Base-by-base conservation (phyloP, 768 basidiomycete species). In the Tylopilus felleus region DNA sequence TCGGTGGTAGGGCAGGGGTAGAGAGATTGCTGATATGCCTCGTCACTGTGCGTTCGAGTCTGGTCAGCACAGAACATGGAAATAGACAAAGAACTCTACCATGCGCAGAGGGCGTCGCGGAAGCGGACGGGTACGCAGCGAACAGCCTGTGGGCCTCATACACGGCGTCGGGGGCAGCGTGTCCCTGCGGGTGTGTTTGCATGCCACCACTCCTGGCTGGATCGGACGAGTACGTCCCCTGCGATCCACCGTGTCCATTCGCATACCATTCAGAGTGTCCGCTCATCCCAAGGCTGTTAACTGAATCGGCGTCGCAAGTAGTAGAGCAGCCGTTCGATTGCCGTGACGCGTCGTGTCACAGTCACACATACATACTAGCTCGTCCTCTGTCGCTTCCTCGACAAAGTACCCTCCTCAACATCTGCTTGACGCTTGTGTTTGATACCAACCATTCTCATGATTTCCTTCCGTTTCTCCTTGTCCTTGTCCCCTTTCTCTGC, bases 101-200 rank as follows among this genome's bases (percentile, higher is more conserved):
- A 64, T 91, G 89, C 35, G 82, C 76, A 8, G 87, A 80, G n/a
- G 88, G 88, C 5, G 84, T 87, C 25, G 85, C 84, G 55, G 88
- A 90, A 36, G 85, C 85, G 62, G 85, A 77, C 36, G 90, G 86
- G 67, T 89, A 91, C 31, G 80, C 74, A 5, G 82, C 79, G 43
- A 88, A 75, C 23, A 91, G 70, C 49, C 78, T 71, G 57, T 88
- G 88, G 2, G 86, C 83, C 67, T 84, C 82, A 47, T 87, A 83
- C 4, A 84, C 83, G 5, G 83, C 74, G 66, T 83, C 78, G 33
- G 75, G 67, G 14, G 69, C 50, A 5, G 44, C 54, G 45, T 58
- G 60, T 47, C 52, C 53, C 13, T 60, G 65, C 33, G 55, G 7
- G 25, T 46, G 27, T 8, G 52, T 36, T 49, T 56, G 62, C 8